phyloP scores from a whole-genome alignment of 352 stramenopile species.

The Phytophthora fragariae region DNA sequence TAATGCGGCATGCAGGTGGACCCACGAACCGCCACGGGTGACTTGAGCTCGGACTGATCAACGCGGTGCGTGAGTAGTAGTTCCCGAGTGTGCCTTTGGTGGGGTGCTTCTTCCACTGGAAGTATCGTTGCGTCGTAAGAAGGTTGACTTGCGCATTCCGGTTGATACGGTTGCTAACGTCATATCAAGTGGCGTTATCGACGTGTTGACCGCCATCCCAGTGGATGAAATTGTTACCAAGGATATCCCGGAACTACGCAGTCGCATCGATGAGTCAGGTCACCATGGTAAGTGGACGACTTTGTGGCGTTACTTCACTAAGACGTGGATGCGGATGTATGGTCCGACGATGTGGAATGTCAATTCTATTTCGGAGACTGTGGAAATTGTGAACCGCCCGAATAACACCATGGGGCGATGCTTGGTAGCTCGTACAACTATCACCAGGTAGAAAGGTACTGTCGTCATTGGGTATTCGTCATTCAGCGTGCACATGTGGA shows the following conservation, averaged over 20 bases:
- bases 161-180: neutral
- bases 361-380: neutral
- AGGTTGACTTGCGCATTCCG: slow-evolving; percentile 13
- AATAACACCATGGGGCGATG: neutral
- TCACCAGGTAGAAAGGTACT: too few relatives aligned
- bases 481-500: too few relatives aligned
- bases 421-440: too few relatives aligned
- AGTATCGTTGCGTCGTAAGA: slow-evolving; percentile 20
- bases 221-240: neutral
- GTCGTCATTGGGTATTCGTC: too few relatives aligned
- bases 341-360: neutral
- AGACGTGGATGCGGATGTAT: neutral
- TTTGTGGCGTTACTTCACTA: neutral
- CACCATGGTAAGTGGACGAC: neutral
- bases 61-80: slow-evolving; percentile 18
- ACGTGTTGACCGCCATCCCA: slow-evolving; percentile 4
- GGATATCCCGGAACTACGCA: neutral
- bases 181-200: neutral
- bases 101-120: slow-evolving; percentile 23
- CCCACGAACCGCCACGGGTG: slow-evolving; percentile 7
- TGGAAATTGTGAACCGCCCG: neutral
- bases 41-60: slow-evolving; percentile 22
- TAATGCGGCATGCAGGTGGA: slow-evolving; percentile 8
- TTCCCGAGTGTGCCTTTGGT: slow-evolving; percentile 5
- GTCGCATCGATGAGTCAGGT: neutral